A percentile compares a stretch with the other conserved stretches of the same genome.
phyloP scores from a whole-genome alignment of 345 rosid species.

The Jatropha curcas region DNA sequence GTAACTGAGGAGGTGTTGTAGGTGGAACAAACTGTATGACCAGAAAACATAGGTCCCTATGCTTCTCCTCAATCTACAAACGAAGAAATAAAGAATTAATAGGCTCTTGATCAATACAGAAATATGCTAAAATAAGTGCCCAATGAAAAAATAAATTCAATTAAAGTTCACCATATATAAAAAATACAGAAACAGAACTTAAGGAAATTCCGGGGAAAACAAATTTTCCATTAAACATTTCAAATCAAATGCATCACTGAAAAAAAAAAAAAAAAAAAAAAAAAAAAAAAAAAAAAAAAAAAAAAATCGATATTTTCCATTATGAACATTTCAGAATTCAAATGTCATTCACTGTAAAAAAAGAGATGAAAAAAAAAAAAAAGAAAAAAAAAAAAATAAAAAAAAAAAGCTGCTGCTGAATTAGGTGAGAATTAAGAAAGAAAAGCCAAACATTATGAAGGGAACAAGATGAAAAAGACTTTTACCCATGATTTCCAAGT shows the following conservation, averaged over 20 bases:
- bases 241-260: background rate
- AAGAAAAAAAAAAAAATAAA: too few species aligned
- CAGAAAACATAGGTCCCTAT: slow-evolving; percentile 82
- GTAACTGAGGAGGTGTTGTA: slow-evolving; percentile 63
- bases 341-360: too few species aligned
- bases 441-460: background rate
- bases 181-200: background rate
- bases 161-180: background rate
- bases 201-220: background rate
- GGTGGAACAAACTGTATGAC: slow-evolving; percentile 94
- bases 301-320: too few species aligned
- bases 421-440: background rate
- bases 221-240: background rate
- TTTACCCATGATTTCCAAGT: background rate
- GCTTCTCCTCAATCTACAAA: slow-evolving; percentile 93
- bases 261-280: too few species aligned
- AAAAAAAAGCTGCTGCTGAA: background rate
- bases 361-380: too few species aligned
- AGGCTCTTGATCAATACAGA: background rate
- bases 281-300: too few species aligned
- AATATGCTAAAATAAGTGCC: background rate
- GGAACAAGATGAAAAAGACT: background rate
- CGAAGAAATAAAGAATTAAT: slow-evolving; percentile 9
- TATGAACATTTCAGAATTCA: too few species aligned
- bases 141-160: background rate